Percentiles rank a stretch among this genome's conserved stretches.
Evolutionary conservation across 1,284 basidiomycete genomes (phyloP).

Genomic region (Paramarasmius palmivorus): DNA sequence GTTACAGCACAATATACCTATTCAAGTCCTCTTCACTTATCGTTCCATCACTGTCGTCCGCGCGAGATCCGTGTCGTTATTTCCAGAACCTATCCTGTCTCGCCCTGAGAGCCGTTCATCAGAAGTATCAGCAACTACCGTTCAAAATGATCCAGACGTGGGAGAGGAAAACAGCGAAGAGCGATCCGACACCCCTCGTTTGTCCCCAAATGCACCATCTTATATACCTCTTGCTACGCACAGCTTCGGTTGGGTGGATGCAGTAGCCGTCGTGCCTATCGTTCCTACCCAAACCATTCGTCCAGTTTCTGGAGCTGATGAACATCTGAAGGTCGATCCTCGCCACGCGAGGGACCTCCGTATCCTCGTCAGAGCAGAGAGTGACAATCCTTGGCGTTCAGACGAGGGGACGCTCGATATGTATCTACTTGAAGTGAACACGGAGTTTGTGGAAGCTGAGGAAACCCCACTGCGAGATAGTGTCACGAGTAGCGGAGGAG

Average conservation of each 20-base stretch:
- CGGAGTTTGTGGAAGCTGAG: conserved; percentile 18
- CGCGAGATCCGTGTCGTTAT: conserved; percentile 57
- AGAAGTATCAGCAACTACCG: too few relatives aligned
- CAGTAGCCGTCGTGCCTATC: conserved; percentile 58
- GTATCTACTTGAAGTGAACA: conserved; percentile 43
- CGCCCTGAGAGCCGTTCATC: too few relatives aligned
- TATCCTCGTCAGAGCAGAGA: conserved; percentile 55
- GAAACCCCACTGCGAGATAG: too few relatives aligned
- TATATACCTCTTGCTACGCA: conserved; percentile 41
- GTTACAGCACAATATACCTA: conserved; percentile 43
- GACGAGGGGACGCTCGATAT: conserved; percentile 47
- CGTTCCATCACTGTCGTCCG: conserved; percentile 54
- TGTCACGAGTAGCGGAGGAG: too few relatives aligned
- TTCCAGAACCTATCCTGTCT: conserved; percentile 40
- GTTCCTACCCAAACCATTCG: conserved; percentile 23
- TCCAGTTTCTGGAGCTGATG: conserved; percentile 3
- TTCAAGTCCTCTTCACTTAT: conserved; percentile 50
- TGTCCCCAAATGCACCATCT: conserved; percentile 12
- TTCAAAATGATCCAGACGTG: too few relatives aligned
- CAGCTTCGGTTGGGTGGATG: conserved; percentile 67
- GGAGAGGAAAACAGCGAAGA: conserved; percentile 11
- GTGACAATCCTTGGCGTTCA: conserved; percentile 58
- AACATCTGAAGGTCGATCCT: conserved; percentile 1
- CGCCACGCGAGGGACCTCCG: conserved; percentile 32
- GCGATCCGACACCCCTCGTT: background rate